Percentiles rank a stretch among this genome's conserved stretches.
Evolutionary conservation across 805 yeast genomes (phyloP).

Genomic region (Clavispora vitiphila): DNA sequence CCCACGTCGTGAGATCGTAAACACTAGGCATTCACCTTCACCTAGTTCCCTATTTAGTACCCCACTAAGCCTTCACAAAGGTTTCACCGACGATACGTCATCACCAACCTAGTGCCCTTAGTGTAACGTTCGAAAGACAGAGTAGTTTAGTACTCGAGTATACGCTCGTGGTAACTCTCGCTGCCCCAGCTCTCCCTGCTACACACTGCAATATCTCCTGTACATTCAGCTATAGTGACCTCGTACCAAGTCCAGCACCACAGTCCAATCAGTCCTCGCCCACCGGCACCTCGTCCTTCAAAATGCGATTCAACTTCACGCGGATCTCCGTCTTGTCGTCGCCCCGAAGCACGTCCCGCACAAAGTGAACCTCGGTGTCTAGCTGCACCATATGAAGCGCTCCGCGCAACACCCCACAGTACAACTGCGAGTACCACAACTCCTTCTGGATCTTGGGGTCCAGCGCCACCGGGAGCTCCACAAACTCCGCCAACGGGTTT

Average conservation of each 20-base stretch:
- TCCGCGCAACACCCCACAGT: conserved; percentile 87
- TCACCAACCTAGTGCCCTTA: too few species aligned
- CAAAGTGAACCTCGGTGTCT: conserved; percentile 78
- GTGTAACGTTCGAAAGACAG: too few species aligned
- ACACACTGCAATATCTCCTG: too few species aligned
- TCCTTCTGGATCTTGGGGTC: conserved; percentile 65
- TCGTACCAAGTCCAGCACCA: background rate
- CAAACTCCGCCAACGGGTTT: conserved; percentile 92
- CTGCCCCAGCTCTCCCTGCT: too few species aligned
- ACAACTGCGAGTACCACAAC: conserved; percentile 88
- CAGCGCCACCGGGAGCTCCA: conserved; percentile 70
- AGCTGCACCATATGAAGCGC: conserved; percentile 94
- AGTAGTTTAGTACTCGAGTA: too few species aligned
- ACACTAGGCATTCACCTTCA: too few species aligned
- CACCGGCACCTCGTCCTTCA: conserved; percentile 94
- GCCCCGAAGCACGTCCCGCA: conserved; percentile 78
- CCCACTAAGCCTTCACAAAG: too few species aligned
- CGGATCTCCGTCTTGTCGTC: conserved; percentile 76
- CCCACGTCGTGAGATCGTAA: too few species aligned
- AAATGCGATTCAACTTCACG: conserved; percentile 61
- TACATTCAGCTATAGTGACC: too few species aligned
- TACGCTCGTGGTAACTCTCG: too few species aligned
- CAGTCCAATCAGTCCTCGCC: conserved; percentile 74
- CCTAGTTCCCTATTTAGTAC: too few species aligned
- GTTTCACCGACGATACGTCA: too few species aligned